Base-by-base conservation (phyloP, 805 yeast species). In the Kurtzmaniella cleridarum region DNA sequence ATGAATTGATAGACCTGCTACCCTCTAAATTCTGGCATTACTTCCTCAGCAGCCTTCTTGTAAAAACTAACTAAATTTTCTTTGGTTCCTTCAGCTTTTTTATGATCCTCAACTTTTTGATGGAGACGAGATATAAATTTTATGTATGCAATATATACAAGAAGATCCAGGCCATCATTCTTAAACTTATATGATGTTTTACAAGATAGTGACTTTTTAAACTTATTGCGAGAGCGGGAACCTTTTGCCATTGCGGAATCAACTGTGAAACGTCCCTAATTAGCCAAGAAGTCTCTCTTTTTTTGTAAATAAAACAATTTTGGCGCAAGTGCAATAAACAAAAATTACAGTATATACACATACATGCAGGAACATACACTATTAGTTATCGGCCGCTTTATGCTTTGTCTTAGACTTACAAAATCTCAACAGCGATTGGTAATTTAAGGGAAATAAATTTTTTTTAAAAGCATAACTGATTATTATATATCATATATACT, bases 61-160 rank as follows among this genome's bases (percentile, higher is more conserved):
- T 36, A 36, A 27, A 75, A 46, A 51, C 73, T 77, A 14, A 55
- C 64, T 4, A 71, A 59, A 34, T 71, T 54, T 1, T 73, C 59
- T 36, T 64, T 70, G 9, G 71, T 53, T 14, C 59, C 40, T 17
- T 53, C 64, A 51, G 39, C 74, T 56, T 3, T 75, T 71, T 76
- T 65, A 5, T 63, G 47, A 26, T 52, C 52, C 23, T 63, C 57
- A 0, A 78, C 75, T 40, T 68, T 65, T 12, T 43, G 34, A 5
- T 73, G 49, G 27, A 76, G 57, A 28, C 54, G 65, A 46, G 60
- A 57, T 38, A 76, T 42, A 47, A 75, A 78, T 29, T 73, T 61
- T 27, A 73, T 51, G 40, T 75, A 75, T 32, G 76, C 63, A 36
- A 78, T 48, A 38, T 75, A 68, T 15, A 76, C 47, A 38, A 78